phyloP scores from a whole-genome alignment of 2,329 filamentous ascomycete species.

The Ascochyta lentis region DNA sequence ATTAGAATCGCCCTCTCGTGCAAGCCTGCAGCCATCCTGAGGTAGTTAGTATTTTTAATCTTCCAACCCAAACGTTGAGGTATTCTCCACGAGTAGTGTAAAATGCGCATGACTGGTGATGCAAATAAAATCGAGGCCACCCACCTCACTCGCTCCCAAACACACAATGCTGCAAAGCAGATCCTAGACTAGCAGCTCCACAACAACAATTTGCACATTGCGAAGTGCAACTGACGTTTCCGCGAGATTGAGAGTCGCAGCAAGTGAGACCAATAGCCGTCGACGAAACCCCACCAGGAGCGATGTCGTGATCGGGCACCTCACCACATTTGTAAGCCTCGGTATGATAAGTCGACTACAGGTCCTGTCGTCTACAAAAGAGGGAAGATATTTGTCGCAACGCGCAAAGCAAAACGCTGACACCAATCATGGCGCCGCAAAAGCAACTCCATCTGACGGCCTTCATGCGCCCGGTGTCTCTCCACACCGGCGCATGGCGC shows the following conservation, averaged over 20 bases:
- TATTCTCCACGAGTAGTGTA: not conserved
- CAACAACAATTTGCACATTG: not conserved
- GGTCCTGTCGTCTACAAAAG: not conserved
- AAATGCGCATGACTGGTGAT: too few relatives aligned
- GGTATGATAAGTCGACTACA: not conserved
- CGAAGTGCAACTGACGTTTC: constrained; percentile 3
- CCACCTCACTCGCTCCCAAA: too few relatives aligned
- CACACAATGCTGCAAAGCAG: too few relatives aligned
- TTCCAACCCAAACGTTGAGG: too few relatives aligned
- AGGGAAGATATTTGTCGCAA: not conserved
- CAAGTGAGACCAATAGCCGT: constrained; percentile 1
- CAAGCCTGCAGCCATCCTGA: too few relatives aligned
- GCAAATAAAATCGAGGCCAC: too few relatives aligned
- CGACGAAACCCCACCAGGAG: constrained; percentile 2
- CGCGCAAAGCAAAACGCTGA: not conserved
- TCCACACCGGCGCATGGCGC: constrained; percentile 64
- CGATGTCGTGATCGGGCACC: constrained; percentile 16
- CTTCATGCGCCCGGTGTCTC: constrained; percentile 64
- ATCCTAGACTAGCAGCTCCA: not conserved
- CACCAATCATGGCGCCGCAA: constrained; percentile 1
- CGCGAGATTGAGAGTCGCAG: not conserved
- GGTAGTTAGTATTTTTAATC: too few relatives aligned
- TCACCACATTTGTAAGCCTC: constrained; percentile 15
- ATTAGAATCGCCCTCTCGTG: too few relatives aligned
- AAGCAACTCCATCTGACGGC: constrained; percentile 57